These are phyloP conservation scores for Hyaloscypha hepaticicola DNA, from an alignment of 495 filamentous ascomycete genomes.

Conservation along the genomic window DNA sequence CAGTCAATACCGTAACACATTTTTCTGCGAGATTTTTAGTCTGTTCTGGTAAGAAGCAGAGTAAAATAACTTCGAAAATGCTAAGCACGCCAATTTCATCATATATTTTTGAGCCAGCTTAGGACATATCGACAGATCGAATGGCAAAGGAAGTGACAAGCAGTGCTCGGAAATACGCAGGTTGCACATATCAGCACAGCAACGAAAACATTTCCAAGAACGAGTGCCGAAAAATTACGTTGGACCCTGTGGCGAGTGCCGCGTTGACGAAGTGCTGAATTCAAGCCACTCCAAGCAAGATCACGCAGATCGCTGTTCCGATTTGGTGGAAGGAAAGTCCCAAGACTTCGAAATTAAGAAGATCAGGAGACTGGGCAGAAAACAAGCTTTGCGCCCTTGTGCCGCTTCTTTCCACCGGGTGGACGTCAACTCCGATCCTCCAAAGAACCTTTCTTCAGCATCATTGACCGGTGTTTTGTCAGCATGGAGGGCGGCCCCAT, in stretches of 20 bases:
- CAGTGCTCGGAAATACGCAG: neutral
- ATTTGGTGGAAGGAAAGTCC: neutral
- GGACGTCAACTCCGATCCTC: neutral
- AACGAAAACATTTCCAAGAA: neutral
- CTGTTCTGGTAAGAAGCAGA: too few relatives aligned
- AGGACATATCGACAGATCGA: neutral
- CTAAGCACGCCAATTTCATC: too few relatives aligned
- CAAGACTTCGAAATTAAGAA: neutral
- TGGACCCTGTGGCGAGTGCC: neutral
- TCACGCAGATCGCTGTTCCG: neutral
- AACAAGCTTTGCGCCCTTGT: neutral
- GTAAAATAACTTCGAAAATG: too few relatives aligned
- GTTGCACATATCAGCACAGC: neutral
- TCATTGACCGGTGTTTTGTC: neutral
- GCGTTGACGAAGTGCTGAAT: neutral
- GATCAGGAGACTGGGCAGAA: neutral
- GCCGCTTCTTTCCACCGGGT: neutral
- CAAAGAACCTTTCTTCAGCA: neutral
- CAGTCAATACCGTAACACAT: too few relatives aligned
- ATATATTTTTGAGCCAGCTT: too few relatives aligned
- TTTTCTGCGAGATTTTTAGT: too few relatives aligned
- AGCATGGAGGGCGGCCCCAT: neutral
- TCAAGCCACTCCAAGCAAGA: neutral
- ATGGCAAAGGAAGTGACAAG: neutral
- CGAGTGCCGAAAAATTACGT: neutral